Conservation (phyloP, 371 early-diverging fungal species). For the Coemansia sp. region DNA sequence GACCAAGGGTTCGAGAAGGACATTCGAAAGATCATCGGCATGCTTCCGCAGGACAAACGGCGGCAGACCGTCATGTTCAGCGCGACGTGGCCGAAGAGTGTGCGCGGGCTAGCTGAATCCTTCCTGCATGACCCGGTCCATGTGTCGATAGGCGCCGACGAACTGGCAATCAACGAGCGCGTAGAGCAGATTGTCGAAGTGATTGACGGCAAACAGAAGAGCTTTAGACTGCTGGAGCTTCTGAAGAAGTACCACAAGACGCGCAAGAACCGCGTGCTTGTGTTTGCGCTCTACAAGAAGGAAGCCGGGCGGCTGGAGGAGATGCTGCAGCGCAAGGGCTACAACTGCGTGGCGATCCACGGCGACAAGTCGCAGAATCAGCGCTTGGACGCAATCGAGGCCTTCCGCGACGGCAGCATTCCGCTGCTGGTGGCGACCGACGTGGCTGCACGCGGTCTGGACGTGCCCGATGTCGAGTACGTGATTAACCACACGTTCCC, state of each 20-base stretch:
- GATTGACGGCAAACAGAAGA: slow-evolving; percentile 74
- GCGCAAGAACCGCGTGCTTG: slow-evolving; percentile 76
- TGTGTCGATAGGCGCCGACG: slow-evolving; percentile 91
- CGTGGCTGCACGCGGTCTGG: slow-evolving; percentile 97
- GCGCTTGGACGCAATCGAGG: slow-evolving; percentile 88
- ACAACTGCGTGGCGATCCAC: slow-evolving; percentile 94
- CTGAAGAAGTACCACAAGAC: slow-evolving; percentile 79
- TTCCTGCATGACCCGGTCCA: slow-evolving; percentile 85
- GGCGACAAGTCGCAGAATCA: slow-evolving; percentile 97
- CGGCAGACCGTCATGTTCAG: slow-evolving; percentile 96
- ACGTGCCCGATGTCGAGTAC: slow-evolving; percentile 96
- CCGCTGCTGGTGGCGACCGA: slow-evolving; percentile 97
- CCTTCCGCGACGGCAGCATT: slow-evolving; percentile 70
- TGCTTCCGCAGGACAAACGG: slow-evolving; percentile 73
- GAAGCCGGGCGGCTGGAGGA: slow-evolving; percentile 82
- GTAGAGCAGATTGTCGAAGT: slow-evolving; percentile 96
- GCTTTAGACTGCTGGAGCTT: slow-evolving; percentile 74
- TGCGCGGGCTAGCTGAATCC: slow-evolving; percentile 87
- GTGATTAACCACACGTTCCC: slow-evolving; percentile 99
- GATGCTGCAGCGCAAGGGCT: slow-evolving; percentile 70
- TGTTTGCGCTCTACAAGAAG: slow-evolving; percentile 95
- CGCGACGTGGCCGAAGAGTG: slow-evolving; percentile 98
- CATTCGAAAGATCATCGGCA: slow-evolving; percentile 78
- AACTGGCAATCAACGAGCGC: slow-evolving; percentile 86
- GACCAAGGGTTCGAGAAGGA: slow-evolving; percentile 95